Conservation (phyloP, 768 basidiomycete genomes). For the Pleurotus salmoneostramineus region DNA sequence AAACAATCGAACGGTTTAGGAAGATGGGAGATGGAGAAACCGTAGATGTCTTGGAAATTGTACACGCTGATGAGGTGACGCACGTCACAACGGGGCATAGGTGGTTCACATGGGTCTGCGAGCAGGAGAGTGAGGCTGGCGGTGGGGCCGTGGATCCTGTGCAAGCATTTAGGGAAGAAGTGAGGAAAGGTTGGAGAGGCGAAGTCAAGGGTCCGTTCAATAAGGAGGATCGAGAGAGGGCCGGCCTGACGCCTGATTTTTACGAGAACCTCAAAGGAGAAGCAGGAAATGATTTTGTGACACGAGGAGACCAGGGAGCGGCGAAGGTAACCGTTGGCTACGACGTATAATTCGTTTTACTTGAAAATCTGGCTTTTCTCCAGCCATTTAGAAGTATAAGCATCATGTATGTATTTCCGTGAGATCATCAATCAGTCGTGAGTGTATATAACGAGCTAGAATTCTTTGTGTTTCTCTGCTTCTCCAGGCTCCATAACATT, state of each 20-base stretch:
- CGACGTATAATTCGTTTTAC: no score
- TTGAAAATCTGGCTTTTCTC: no score
- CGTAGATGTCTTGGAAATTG: constrained; percentile 65
- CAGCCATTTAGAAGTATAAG: no score
- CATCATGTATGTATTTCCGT: no score
- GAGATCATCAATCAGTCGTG: not conserved
- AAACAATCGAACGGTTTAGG: constrained; percentile 69
- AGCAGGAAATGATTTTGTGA: constrained; percentile 26
- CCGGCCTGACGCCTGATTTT: constrained; percentile 68
- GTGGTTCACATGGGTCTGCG: constrained; percentile 81
- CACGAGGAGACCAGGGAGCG: no score
- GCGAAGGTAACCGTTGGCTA: no score
- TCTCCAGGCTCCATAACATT: constrained; percentile 38
- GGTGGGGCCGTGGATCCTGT: constrained; percentile 47
- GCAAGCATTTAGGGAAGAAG: constrained; percentile 64
- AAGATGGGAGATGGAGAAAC: constrained; percentile 64
- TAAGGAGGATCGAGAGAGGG: constrained; percentile 64
- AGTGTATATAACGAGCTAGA: not conserved
- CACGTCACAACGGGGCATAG: constrained; percentile 81
- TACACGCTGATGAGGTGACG: constrained; percentile 78
- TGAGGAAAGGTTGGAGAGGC: constrained; percentile 65
- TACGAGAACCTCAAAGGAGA: constrained; percentile 71
- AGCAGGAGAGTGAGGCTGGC: constrained; percentile 24
- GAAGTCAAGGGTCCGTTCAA: constrained; percentile 84
- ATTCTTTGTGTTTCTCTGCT: constrained; percentile 11